phyloP scores from a whole-genome alignment of 2,329 filamentous ascomycete species.

The Calonectria henricotiae region DNA sequence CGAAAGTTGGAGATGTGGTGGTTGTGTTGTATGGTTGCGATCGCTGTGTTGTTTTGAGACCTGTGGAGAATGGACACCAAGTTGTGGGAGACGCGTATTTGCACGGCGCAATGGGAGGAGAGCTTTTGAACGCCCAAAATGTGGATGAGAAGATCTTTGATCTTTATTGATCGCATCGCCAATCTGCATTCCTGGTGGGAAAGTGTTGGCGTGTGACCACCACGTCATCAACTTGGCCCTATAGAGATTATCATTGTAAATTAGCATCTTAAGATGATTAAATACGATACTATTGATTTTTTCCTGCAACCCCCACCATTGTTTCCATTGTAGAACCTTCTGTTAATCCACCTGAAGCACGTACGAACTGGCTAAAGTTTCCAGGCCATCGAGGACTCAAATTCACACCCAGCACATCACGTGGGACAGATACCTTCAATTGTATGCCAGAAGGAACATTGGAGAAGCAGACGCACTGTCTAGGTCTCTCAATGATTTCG shows the following conservation, averaged over 20 bases:
- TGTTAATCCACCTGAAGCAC: neutral
- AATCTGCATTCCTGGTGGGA: neutral
- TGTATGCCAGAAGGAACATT: neutral
- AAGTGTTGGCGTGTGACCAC: neutral
- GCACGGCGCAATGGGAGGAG: neutral
- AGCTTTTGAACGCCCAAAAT: neutral
- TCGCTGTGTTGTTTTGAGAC: conserved; percentile 2
- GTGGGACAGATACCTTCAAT: neutral
- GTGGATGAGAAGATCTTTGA: neutral
- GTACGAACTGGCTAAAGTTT: neutral
- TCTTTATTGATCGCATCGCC: neutral
- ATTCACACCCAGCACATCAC: neutral
- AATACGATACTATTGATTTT: neutral
- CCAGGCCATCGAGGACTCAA: neutral
- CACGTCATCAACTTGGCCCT: neutral
- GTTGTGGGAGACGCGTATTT: conserved; percentile 5
- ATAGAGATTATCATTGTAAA: neutral
- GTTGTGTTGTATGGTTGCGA: neutral
- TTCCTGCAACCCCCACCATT: neutral
- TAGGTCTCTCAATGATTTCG: neutral
- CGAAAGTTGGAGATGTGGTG: neutral
- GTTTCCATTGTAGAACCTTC: neutral
- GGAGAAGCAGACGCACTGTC: neutral
- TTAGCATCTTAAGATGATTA: too few species aligned
- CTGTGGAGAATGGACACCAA: neutral